These are phyloP conservation scores for Phlebopus sp. DNA, from an alignment of 1,284 basidiomycete genomes.

Conservation along the genomic window DNA sequence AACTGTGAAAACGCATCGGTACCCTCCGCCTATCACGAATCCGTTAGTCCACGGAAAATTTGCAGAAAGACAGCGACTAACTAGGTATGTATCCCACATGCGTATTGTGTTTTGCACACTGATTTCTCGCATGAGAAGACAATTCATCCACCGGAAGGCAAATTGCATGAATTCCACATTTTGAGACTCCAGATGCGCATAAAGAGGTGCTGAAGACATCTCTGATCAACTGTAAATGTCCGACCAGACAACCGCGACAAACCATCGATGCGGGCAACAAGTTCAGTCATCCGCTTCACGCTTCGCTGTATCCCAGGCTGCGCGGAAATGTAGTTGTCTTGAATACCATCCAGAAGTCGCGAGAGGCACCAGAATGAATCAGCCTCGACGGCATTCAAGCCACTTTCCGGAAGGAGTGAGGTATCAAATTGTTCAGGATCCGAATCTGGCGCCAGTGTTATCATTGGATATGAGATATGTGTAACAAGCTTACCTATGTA, in stretches of 20 bases:
- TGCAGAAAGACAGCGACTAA: conserved; percentile 39
- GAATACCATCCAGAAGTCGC: conserved; percentile 90
- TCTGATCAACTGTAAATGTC: background rate
- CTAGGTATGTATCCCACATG: conserved; percentile 99
- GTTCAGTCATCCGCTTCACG: conserved; percentile 88
- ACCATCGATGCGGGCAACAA: conserved; percentile 92
- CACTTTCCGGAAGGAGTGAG: conserved; percentile 61
- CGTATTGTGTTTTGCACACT: conserved; percentile 92
- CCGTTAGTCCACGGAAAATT: background rate
- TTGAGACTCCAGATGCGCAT: conserved; percentile 80
- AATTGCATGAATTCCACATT: conserved; percentile 99
- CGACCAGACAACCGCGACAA: conserved; percentile 5
- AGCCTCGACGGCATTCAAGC: conserved; percentile 85
- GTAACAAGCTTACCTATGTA: conserved; percentile 70
- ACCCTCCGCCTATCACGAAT: conserved; percentile 74
- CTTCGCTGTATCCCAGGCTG: conserved; percentile 94
- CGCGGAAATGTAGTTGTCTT: conserved; percentile 94
- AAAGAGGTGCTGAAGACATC: conserved; percentile 64
- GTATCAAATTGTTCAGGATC: conserved; percentile 89
- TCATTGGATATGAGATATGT: conserved; percentile 7
- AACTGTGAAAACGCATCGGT: conserved; percentile 96
- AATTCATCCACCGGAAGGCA: conserved; percentile 99
- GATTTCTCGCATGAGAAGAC: conserved; percentile 93
- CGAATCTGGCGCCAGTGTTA: conserved; percentile 52
- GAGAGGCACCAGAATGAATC: conserved; percentile 97